Conservation (phyloP, 2,329 filamentous ascomycete species). For the Pseudogymnoascus sp. region DNA sequence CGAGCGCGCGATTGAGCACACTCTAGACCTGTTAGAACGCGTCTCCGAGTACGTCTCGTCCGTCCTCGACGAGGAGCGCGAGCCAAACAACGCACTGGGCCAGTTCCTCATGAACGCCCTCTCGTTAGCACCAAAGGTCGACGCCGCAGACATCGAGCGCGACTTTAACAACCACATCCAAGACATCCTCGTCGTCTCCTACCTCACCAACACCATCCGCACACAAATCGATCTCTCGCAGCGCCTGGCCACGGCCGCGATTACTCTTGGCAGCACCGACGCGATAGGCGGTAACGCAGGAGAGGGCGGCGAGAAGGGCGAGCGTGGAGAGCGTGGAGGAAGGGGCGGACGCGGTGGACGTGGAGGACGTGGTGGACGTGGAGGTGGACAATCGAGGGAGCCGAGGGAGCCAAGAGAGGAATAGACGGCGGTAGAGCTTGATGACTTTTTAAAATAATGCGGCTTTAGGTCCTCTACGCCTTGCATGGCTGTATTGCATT, state of each 20-base stretch:
- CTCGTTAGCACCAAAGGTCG: slow-evolving; percentile 89
- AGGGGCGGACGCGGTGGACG: slow-evolving; percentile 31
- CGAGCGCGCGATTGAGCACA: slow-evolving; percentile 77
- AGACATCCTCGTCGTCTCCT: slow-evolving; percentile 95
- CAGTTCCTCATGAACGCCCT: slow-evolving; percentile 94
- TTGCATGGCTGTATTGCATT: slow-evolving; percentile 25
- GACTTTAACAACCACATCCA: slow-evolving; percentile 99
- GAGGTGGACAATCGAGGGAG: slow-evolving; percentile 39
- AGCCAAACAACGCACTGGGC: slow-evolving; percentile 82
- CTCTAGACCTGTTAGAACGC: slow-evolving; percentile 80
- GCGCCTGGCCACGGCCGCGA: slow-evolving; percentile 73
- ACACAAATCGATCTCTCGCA: slow-evolving; percentile 98
- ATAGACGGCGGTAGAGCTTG: slow-evolving; percentile 14
- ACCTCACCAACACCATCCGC: slow-evolving; percentile 96
- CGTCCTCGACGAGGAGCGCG: slow-evolving; percentile 86
- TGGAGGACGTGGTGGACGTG: slow-evolving; percentile 40
- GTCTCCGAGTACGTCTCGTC: slow-evolving; percentile 88
- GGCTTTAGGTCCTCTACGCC: slow-evolving; percentile 24
- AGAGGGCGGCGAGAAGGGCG: slow-evolving; percentile 34
- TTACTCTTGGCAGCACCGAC: slow-evolving; percentile 48
- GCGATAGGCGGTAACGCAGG: slow-evolving; percentile 26
- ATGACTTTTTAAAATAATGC: slow-evolving; percentile 11
- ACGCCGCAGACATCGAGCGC: slow-evolving; percentile 79
- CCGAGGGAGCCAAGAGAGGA: slow-evolving; percentile 44
- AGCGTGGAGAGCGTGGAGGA: slow-evolving; percentile 38